These are phyloP conservation scores for Lactifluus echinatus DNA, from an alignment of 768 basidiomycete species.

Conservation along the genomic window DNA sequence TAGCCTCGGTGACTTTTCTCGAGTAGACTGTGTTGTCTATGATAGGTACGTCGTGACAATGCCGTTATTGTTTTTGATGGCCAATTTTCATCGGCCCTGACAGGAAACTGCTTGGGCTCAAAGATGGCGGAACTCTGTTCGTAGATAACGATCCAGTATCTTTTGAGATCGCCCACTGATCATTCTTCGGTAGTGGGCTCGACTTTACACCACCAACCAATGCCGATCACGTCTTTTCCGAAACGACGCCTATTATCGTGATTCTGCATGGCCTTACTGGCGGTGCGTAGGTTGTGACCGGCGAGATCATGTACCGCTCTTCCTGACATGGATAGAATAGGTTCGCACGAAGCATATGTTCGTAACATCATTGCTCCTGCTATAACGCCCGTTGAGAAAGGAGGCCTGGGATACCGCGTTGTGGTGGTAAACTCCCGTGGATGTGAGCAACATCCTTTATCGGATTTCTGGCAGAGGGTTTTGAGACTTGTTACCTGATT, in stretches of 20 bases:
- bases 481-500: conserved; percentile 24
- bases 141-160: conserved; percentile 23
- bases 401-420: conserved; percentile 83
- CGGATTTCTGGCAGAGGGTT: conserved; percentile 41
- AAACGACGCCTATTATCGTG: conserved; percentile 44
- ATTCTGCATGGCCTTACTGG: conserved; percentile 44
- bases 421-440: conserved; percentile 90
- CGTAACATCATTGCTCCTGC: conserved; percentile 71
- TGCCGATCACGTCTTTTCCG: conserved; percentile 23
- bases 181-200: conserved; percentile 37
- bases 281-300: conserved; percentile 25
- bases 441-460: conserved; percentile 42
- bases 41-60: conserved; percentile 34
- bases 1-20: conserved; percentile 51
- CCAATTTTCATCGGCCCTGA: too few relatives aligned
- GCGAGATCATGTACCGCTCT: neutral
- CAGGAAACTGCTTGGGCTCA: conserved; percentile 41
- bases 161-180: neutral
- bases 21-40: conserved; percentile 46
- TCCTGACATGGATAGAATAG: conserved; percentile 30
- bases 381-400: conserved; percentile 58
- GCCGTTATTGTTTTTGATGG: neutral
- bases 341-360: conserved; percentile 86
- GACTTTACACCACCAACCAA: conserved; percentile 45
- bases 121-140: conserved; percentile 59